A percentile compares a stretch with the other conserved stretches of the same genome.
phyloP scores from a whole-genome alignment of 176 grass and related monocot species.

The Eragrostis curvula region DNA sequence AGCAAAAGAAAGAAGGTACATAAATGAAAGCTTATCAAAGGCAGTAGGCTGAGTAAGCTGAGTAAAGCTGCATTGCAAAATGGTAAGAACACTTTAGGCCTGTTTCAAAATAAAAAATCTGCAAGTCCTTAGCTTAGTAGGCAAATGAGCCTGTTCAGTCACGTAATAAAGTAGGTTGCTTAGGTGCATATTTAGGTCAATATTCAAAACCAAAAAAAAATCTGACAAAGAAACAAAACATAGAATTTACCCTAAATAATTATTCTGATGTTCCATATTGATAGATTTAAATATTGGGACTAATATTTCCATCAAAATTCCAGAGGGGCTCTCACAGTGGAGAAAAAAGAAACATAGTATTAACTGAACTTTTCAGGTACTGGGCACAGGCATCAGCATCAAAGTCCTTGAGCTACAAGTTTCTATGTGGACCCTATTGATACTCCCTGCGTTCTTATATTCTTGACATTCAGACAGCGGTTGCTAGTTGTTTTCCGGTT shows the following conservation, averaged over 20 bases:
- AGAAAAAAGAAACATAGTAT: not conserved
- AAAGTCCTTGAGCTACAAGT: too few relatives aligned
- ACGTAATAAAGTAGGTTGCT: not conserved
- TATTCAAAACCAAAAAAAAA: not conserved
- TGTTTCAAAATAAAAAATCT: not conserved
- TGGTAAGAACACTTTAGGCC: not conserved
- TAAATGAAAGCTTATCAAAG: constrained; percentile 1
- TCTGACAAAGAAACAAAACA: not conserved
- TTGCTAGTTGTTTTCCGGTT: too few relatives aligned
- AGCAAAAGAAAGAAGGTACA: constrained; percentile 1
- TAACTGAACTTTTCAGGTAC: not conserved
- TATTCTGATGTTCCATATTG: not conserved
- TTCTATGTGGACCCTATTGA: too few relatives aligned
- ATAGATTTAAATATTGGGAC: not conserved
- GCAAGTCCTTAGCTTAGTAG: not conserved
- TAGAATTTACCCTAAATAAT: not conserved
- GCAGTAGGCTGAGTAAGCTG: not conserved
- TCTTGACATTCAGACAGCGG: too few relatives aligned
- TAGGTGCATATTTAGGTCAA: not conserved
- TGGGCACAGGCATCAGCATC: too few relatives aligned
- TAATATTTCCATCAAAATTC: too few relatives aligned
- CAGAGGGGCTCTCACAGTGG: too few relatives aligned
- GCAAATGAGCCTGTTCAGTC: too few relatives aligned
- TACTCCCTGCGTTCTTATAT: too few relatives aligned
- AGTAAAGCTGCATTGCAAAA: not conserved